Percentiles rank a stretch among this genome's conserved stretches.
Evolutionary conservation across 2,329 filamentous ascomycete species (phyloP).

Genomic region (Fusarium zealandicum): DNA sequence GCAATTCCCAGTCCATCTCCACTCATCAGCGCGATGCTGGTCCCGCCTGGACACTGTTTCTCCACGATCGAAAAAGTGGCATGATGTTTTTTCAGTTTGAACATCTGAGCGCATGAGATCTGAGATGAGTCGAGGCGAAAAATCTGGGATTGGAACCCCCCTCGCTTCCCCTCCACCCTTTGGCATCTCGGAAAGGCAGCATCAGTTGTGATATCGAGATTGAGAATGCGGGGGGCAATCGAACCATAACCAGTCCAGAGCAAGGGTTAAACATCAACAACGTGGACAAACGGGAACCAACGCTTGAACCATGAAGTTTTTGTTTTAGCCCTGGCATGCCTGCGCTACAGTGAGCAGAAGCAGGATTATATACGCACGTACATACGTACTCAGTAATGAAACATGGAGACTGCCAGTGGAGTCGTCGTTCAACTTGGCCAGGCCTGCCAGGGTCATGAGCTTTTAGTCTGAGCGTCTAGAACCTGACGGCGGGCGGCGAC

Average conservation of each 20-base stretch:
- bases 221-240: not conserved
- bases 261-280: not conserved
- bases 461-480: conserved; percentile 1
- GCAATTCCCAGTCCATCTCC: conserved; percentile 8
- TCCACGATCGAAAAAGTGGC: conserved; percentile 4
- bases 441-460: conserved; percentile 23
- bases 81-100: conserved; percentile 13
- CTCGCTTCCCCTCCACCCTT: not conserved
- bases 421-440: conserved; percentile 5
- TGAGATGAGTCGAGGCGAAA: conserved; percentile 13
- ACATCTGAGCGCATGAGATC: conserved; percentile 12
- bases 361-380: conserved; percentile 3
- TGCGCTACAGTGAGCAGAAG: not conserved
- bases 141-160: conserved; percentile 1
- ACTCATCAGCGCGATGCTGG: conserved; percentile 5
- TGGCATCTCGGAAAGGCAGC: not conserved
- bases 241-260: not conserved
- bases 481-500: conserved; percentile 6
- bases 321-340: conserved; percentile 26
- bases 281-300: conserved; percentile 18
- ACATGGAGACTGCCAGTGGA: conserved; percentile 18
- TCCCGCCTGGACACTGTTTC: conserved; percentile 17
- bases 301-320: conserved; percentile 6
- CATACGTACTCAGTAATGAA: no score
- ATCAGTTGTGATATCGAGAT: not conserved